Evolutionary conservation across 108 stramenopile genomes (phyloP).

Genomic region (Epipyxis sp.): DNA sequence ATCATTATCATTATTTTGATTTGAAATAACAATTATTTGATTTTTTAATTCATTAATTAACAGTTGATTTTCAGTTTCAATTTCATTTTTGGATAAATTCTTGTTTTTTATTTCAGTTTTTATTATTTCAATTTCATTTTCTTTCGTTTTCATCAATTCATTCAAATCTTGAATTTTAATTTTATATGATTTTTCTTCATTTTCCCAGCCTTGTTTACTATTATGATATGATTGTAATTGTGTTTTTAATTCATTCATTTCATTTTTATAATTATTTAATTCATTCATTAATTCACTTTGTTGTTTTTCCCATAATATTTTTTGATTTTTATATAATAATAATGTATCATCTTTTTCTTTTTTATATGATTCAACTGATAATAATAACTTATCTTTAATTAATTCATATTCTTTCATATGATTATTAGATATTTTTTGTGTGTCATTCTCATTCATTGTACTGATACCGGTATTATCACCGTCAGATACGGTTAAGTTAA

Average conservation of each 20-base stretch:
- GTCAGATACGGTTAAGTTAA: no score
- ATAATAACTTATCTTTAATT: no score
- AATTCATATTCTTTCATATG: no score
- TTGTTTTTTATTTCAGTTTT: background rate
- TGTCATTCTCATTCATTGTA: no score
- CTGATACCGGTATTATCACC: no score
- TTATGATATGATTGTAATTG: background rate
- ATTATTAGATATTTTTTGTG: no score
- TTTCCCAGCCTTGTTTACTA: background rate
- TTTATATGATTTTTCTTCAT: no score
- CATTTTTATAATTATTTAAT: background rate
- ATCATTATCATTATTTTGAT: background rate
- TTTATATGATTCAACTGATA: no score
- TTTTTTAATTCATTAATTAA: background rate
- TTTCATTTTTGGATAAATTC: background rate
- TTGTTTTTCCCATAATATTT: no score
- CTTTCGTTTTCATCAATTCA: background rate
- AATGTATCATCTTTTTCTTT: no score
- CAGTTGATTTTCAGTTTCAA: constrained; percentile 9
- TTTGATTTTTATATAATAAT: no score
- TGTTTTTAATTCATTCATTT: background rate
- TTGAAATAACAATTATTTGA: background rate
- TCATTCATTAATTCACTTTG: no score
- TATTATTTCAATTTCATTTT: background rate
- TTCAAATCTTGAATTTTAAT: background rate